phyloP scores from a whole-genome alignment of 1,284 basidiomycete species.

The Uromyces viciae-fabae region DNA sequence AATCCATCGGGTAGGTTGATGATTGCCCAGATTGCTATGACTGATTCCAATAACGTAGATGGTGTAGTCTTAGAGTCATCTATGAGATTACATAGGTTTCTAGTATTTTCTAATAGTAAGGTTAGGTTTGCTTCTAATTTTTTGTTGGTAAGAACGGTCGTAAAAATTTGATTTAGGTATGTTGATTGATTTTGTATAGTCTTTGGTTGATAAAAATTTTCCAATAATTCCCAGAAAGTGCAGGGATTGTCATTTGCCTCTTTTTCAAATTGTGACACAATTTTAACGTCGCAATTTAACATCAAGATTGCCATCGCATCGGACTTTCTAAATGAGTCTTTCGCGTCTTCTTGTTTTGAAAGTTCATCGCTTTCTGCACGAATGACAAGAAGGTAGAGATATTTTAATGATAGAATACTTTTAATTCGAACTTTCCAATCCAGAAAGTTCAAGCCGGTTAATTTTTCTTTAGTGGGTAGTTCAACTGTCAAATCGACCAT shows the following conservation, averaged over 20 bases:
- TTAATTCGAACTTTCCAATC: background rate
- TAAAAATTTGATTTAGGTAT: background rate
- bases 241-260: background rate
- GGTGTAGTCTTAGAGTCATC: background rate
- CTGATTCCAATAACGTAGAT: background rate
- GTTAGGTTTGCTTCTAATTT: background rate
- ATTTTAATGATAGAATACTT: background rate
- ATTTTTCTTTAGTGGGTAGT: background rate
- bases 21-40: background rate
- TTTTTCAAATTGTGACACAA: background rate
- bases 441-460: background rate
- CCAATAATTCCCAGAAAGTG: background rate
- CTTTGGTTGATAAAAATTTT: background rate
- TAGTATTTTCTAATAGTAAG: background rate
- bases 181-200: slow-evolving; percentile 1
- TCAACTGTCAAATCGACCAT: background rate
- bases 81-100: background rate
- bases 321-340: background rate
- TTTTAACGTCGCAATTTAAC: slow-evolving; percentile 6
- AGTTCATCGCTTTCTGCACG: background rate
- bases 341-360: background rate
- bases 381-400: background rate
- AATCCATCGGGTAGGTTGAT: background rate
- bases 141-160: background rate
- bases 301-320: background rate